phyloP scores from a whole-genome alignment of 73 alveolate genomes.

The Paramecium sexaurelia region DNA sequence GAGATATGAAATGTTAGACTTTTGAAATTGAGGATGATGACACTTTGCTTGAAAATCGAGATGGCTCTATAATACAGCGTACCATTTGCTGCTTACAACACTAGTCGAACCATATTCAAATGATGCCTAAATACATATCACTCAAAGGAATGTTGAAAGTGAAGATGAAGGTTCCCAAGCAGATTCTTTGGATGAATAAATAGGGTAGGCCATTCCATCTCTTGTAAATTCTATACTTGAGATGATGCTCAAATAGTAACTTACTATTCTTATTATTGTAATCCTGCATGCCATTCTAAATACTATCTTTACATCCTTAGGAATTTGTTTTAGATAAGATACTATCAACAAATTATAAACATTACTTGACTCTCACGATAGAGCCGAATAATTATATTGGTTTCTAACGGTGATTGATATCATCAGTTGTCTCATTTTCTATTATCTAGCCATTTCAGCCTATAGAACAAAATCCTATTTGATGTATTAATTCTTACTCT shows the following conservation, averaged over 20 bases:
- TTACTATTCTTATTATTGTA: background rate
- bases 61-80: slow-evolving; percentile 20
- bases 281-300: background rate
- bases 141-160: background rate
- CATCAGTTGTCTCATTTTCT: background rate
- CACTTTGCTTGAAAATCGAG: background rate
- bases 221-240: slow-evolving; percentile 1
- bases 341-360: slow-evolving; percentile 2
- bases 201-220: background rate
- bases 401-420: background rate
- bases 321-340: slow-evolving; percentile 33
- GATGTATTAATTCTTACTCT: background rate
- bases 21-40: background rate
- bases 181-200: background rate
- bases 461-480: background rate
- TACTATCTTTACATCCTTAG: slow-evolving; percentile 4
- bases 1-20: background rate
- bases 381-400: slow-evolving; percentile 30
- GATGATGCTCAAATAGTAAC: slow-evolving; percentile 40
- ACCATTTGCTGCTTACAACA: background rate
- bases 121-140: slow-evolving; percentile 4
- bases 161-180: background rate
- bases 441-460: background rate
- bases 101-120: slow-evolving; percentile 16
- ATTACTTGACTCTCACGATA: background rate